Evolutionary conservation across 2,329 filamentous ascomycete species (phyloP).

Genomic region (Pseudogymnoascus sp.): DNA sequence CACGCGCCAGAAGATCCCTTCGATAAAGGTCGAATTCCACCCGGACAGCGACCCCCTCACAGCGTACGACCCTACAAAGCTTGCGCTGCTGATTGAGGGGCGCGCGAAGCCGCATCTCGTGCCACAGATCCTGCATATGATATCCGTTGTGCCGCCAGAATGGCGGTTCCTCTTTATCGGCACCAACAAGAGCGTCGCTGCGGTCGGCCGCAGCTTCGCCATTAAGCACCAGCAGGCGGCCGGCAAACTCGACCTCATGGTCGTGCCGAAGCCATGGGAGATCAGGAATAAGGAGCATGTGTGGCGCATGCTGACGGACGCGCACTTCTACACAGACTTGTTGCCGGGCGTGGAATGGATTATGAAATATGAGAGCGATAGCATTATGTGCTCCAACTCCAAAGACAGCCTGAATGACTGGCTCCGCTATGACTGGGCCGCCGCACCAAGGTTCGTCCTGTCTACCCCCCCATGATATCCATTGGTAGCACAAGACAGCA

Average conservation of each 20-base stretch:
- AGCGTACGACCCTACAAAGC: slow-evolving; percentile 39
- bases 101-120: slow-evolving; percentile 42
- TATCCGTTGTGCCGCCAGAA: slow-evolving; percentile 47
- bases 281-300: slow-evolving; percentile 41
- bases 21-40: slow-evolving; percentile 13
- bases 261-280: slow-evolving; percentile 41
- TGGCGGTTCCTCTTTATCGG: slow-evolving; percentile 53
- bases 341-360: slow-evolving; percentile 46
- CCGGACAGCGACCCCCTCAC: slow-evolving; percentile 13
- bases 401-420: slow-evolving; percentile 45
- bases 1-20: slow-evolving; percentile 5
- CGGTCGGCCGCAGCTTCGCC: slow-evolving; percentile 38
- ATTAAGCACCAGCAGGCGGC: slow-evolving; percentile 42
- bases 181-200: slow-evolving; percentile 40
- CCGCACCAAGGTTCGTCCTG: slow-evolving; percentile 39
- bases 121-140: slow-evolving; percentile 49
- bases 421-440: slow-evolving; percentile 48
- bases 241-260: slow-evolving; percentile 45
- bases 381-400: slow-evolving; percentile 49
- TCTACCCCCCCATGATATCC: background rate
- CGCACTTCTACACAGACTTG: slow-evolving; percentile 46
- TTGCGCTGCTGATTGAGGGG: slow-evolving; percentile 50
- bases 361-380: slow-evolving; percentile 48
- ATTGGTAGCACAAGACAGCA: background rate
- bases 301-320: slow-evolving; percentile 41